phyloP scores from a whole-genome alignment of 495 filamentous ascomycete genomes.

The Penicillium angulare region DNA sequence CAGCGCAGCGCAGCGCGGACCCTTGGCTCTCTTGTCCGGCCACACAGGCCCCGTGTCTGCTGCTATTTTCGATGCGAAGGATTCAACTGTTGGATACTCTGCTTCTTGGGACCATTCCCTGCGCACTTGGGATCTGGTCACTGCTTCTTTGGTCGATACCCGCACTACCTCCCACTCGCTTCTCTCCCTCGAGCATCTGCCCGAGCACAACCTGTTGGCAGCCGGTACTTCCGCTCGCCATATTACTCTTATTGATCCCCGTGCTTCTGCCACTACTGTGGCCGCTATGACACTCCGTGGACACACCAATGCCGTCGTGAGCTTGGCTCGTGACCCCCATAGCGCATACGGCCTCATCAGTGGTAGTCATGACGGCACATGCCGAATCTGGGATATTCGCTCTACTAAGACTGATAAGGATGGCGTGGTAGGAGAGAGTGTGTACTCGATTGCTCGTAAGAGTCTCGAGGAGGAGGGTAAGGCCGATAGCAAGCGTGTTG shows the following conservation, averaged over 20 bases:
- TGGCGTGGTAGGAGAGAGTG: conserved; percentile 70
- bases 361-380: conserved; percentile 85
- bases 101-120: conserved; percentile 85
- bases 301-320: conserved; percentile 79
- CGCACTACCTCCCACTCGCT: conserved; percentile 79
- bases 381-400: conserved; percentile 88
- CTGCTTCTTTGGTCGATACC: conserved; percentile 67
- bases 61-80: conserved; percentile 77
- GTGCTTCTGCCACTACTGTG: conserved; percentile 67
- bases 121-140: conserved; percentile 87
- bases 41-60: conserved; percentile 72
- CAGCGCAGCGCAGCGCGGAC: conserved; percentile 69
- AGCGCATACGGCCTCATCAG: conserved; percentile 79
- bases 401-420: conserved; percentile 64
- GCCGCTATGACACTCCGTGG: conserved; percentile 85
- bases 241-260: conserved; percentile 87
- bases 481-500: conserved; percentile 50
- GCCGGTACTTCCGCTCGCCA: conserved; percentile 82
- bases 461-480: conserved; percentile 53
- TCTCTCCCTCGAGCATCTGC: conserved; percentile 68
- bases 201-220: conserved; percentile 68
- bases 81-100: conserved; percentile 87
- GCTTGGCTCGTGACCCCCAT: conserved; percentile 65
- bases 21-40: conserved; percentile 66
- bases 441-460: conserved; percentile 78